These are phyloP conservation scores for Mycena kentingensis DNA, from an alignment of 768 basidiomycete genomes.

Conservation along the genomic window DNA sequence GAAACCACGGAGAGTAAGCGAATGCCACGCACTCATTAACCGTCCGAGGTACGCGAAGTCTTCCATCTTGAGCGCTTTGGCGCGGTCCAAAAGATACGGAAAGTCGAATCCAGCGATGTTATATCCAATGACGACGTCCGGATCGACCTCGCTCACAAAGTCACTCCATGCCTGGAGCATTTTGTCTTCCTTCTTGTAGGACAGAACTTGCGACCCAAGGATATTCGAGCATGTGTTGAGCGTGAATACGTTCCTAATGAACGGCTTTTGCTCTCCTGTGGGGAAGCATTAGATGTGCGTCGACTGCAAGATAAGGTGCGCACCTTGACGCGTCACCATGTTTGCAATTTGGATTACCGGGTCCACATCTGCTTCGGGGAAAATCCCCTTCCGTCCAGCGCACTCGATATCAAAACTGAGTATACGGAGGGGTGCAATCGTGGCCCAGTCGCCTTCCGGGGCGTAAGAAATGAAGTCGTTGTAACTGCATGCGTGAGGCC, in stretches of 20 bases:
- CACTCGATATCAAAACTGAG: constrained; percentile 99
- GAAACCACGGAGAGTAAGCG: constrained; percentile 1
- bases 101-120: constrained; percentile 95
- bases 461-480: constrained; percentile 86
- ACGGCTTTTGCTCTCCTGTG: constrained; percentile 86
- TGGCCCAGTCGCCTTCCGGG: constrained; percentile 91
- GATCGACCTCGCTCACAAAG: constrained; percentile 88
- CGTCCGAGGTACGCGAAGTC: constrained; percentile 78
- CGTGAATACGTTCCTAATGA: constrained; percentile 95
- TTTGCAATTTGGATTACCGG: constrained; percentile 99
- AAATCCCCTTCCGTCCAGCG: constrained; percentile 95
- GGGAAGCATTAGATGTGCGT: constrained; percentile 2
- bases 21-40: constrained; percentile 56
- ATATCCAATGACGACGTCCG: constrained; percentile 96
- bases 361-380: constrained; percentile 87
- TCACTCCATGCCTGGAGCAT: constrained; percentile 86
- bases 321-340: constrained; percentile 98
- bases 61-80: constrained; percentile 70
- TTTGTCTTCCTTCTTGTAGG: constrained; percentile 71
- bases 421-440: constrained; percentile 89
- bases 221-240: constrained; percentile 93
- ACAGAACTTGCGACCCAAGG: constrained; percentile 94
- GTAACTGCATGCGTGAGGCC: constrained; percentile 51
- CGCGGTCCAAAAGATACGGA: constrained; percentile 93
- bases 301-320: constrained; percentile 8